Evolutionary conservation across 1,284 basidiomycete species (phyloP).

Genomic region (Takashimella koratensis): DNA sequence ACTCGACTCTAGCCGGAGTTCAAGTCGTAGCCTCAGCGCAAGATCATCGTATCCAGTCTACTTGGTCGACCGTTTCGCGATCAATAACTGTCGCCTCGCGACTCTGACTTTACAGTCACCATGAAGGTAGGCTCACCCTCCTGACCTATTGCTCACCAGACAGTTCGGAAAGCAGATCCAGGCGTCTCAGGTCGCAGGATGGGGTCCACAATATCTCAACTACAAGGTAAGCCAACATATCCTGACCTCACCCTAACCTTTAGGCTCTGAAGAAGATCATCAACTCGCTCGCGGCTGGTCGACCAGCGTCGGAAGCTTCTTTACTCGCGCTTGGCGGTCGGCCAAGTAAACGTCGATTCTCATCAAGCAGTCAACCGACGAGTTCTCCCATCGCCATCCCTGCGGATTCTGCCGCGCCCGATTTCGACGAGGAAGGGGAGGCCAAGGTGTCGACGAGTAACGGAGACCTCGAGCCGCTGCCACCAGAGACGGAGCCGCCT

Average conservation of each 20-base stretch:
- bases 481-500: conserved; percentile 44
- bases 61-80: too few species aligned
- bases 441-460: conserved; percentile 2
- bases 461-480: conserved; percentile 43
- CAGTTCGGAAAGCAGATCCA: conserved; percentile 99
- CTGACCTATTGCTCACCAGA: background rate
- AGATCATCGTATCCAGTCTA: too few species aligned
- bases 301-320: conserved; percentile 79
- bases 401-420: background rate
- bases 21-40: too few species aligned
- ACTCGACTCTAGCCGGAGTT: too few species aligned
- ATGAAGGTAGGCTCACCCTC: background rate
- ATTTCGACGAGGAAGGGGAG: background rate
- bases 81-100: too few species aligned
- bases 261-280: conserved; percentile 65
- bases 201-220: conserved; percentile 94
- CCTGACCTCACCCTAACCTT: background rate
- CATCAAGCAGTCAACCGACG: background rate
- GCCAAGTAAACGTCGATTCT: conserved; percentile 58
- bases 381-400: conserved; percentile 2
- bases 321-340: conserved; percentile 78
- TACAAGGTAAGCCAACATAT: conserved; percentile 64
- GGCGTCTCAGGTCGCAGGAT: conserved; percentile 93
- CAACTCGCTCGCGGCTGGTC: conserved; percentile 90
- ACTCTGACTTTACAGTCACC: too few species aligned